Evolutionary conservation across 2,329 filamentous ascomycete species (phyloP), one percentile per base, ranked within the genome.

Genomic region (Thelonectria olida): DNA sequence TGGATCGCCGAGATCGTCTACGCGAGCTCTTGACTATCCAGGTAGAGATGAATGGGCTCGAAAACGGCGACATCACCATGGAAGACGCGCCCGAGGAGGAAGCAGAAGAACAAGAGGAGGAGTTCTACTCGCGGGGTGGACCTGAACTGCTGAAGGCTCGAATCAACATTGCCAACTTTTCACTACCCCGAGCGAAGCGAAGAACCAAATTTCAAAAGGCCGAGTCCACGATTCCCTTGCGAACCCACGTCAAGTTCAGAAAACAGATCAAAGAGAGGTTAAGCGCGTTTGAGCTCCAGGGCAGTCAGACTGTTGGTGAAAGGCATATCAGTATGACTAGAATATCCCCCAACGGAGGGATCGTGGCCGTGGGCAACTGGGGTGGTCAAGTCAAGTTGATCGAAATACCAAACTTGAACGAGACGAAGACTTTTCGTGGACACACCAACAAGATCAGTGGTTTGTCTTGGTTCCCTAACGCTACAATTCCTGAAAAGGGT

Each of bases 281-380:
- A 27, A 84, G 90, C 67, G 90, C 84, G 1, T 97, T 97, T 67
- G 95, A 98, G 73, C 84, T 99, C 15, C 96, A 96, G 74, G 96
- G 93, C 17, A 96, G 92, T 74, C 96, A 99, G 78, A 95, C 93
- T 60, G 93, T 93, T 1, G 93, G 93, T 50, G 94, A 98, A 67
- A 85, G 96, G 38, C 92, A 97, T 19, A 88, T 99, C 56, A 95
- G 93, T 77, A 95, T 98, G 79, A 92, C 93, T 48, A 88, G 96
- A 58, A 94, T 99, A 79, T 90, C 95, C 7, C 96, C 96, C 1
- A 91, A 92, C 71, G 92, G 93, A 15, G 84, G 95, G 74, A 84
- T 91, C 9, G 85, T 98, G 34, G 96, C 95, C 3, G 92, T 93
- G 2, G 96, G 96, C 38, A 97, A 96, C 73, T 98, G 94, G 93